Evolutionary conservation across 257 asterid genomes (phyloP), one percentile per base, ranked within the genome.

Genomic region (Vinca minor): DNA sequence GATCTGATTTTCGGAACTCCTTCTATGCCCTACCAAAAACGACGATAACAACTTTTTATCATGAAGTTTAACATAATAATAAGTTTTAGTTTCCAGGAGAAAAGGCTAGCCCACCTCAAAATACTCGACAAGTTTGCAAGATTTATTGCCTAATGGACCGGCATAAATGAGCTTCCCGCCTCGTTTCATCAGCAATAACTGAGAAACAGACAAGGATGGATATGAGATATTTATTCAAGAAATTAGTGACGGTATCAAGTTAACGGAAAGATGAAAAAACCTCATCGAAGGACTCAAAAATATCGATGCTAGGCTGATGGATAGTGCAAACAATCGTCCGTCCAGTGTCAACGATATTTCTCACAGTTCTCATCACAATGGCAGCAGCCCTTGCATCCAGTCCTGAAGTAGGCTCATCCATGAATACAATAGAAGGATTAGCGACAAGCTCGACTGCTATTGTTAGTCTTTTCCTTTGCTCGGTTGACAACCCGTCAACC

Each of bases 371-470:
- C 97, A 89, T 89, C 73, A 90, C 97, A 69, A 90, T 90, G 59
- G 97, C 97, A 54, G 97, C 97, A 71, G 97, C 77, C 70, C 96
- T 85, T 53, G 97, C 97, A 78, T 90, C 97, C 81, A 90, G 74
- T 29, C 97, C 96, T 29, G 97, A 87, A 39, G 97, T 89, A 69
- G 97, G 97, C 74, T 89, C 95, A 76, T 89, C 96, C 96, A 89
- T 89, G 73, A 89, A 89, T 28, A 89, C 89, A 65, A 89, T 82
- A 20, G 95, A 89, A 63, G 96, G 96, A 70, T 89, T 89, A 25
- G 96, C 91, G 53, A 89, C 95, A 69, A 89, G 84, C 81, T 89
- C 97, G 78, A 89, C 91, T 35, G 97, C 97, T 69, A 90, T 90
- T 21, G 97, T 90, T 42, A 90, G 83, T 65, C 97, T 93, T 70